Percentiles rank a stretch among this genome's conserved stretches.
Conservation (phyloP, 192 early-diverging fungal species). For the Umbelopsis isabellina region DNA sequence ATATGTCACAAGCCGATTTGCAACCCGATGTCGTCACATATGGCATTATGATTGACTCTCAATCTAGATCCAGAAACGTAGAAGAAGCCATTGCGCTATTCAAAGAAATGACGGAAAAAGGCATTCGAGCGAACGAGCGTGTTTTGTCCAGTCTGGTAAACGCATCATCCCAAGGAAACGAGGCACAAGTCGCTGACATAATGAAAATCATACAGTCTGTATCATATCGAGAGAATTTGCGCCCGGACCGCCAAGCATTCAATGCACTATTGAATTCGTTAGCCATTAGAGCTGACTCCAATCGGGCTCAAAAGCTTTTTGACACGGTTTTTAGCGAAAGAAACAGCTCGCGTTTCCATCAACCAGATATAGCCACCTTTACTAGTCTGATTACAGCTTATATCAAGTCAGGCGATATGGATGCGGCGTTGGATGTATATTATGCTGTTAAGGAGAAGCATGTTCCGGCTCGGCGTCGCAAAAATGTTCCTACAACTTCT, state of each 20-base stretch:
- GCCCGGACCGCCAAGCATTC: slow-evolving; percentile 24
- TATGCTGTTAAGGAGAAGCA: slow-evolving; percentile 27
- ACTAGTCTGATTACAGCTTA: slow-evolving; percentile 37
- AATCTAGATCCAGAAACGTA: slow-evolving; percentile 24
- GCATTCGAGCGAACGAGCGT: slow-evolving; percentile 24
- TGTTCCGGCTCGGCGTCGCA: slow-evolving; percentile 1
- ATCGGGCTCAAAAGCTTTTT: slow-evolving; percentile 32
- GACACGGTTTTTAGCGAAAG: slow-evolving; percentile 29
- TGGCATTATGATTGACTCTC: slow-evolving; percentile 37
- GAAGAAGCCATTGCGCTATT: slow-evolving; percentile 26
- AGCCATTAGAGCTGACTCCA: slow-evolving; percentile 24
- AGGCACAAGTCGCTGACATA: not conserved
- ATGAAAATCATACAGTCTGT: not conserved
- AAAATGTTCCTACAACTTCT: not conserved
- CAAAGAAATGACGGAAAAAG: slow-evolving; percentile 22
- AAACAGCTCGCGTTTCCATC: not conserved
- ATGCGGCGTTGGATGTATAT: slow-evolving; percentile 38
- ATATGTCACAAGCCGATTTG: slow-evolving; percentile 25
- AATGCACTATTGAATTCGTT: slow-evolving; percentile 33
- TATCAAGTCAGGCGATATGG: slow-evolving; percentile 22
- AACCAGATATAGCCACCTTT: slow-evolving; percentile 33
- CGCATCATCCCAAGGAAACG: slow-evolving; percentile 18
- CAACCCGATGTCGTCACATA: slow-evolving; percentile 37
- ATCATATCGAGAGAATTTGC: slow-evolving; percentile 3
- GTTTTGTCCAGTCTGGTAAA: slow-evolving; percentile 29